Base-by-base conservation (phyloP, 164 flowering plant genomes). In the Magnolia changhungtana region DNA sequence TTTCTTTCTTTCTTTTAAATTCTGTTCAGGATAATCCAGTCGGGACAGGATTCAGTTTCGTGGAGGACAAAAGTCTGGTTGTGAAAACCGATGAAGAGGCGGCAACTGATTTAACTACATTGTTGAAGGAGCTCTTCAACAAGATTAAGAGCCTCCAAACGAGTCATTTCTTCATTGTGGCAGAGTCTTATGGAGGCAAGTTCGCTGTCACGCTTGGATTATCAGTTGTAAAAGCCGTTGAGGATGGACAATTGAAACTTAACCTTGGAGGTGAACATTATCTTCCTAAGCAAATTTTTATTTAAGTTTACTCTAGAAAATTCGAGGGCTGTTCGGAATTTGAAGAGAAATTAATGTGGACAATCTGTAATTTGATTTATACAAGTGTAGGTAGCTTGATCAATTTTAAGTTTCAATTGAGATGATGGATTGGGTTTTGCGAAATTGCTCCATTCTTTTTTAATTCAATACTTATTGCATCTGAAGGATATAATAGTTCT, bases 101-200 rank as follows among this genome's bases (percentile, higher is more conserved):
- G 27, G 99, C 92, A 9, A 58, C 71, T 69, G 99, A 95, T 85
- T 83, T 91, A 72, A 91, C 92, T 8, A 85, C 86, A 37, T 79
- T 93, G 81, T 69, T 95, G 72, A 85, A 79, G 51, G 77, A 80
- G 74, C 27, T 95, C 31, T 93, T 89, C 80, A 91, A 91, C 75
- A 82, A 74, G 18, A 81, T 88, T 79, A 66, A 74, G 72, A 84
- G 21, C 50, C 86, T 95, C 0, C 97, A 92, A 73, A 85, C 83
- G 75, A 89, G 92, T 76, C 93, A 92, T 73, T 83, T 92, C 71
- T 90, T 80, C 61, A 78, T 95, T 10, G 93, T 92, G 50, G 98
- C 97, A 49, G 98, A 95, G 84, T 95, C 98, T 78, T 93, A 95
- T 81, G 96, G 98, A 2, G 98, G 99, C 4, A 95, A 92, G 80